Evolutionary conservation across 495 filamentous ascomycete genomes (phyloP).

Genomic region (Neurospora pannonica): DNA sequence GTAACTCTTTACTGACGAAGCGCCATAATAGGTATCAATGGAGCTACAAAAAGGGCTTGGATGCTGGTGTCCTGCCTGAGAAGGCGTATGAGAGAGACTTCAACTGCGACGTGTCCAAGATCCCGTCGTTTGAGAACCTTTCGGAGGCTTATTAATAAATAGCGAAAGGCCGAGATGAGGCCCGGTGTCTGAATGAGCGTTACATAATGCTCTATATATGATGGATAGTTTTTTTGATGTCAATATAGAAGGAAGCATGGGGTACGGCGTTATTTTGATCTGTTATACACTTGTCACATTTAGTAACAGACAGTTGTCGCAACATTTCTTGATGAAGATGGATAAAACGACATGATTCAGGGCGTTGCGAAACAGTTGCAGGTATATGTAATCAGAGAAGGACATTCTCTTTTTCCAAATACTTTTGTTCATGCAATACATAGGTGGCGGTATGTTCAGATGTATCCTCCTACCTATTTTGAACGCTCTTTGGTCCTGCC

Average conservation of each 20-base stretch:
- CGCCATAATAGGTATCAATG: slow-evolving; percentile 61
- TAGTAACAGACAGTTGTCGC: neutral
- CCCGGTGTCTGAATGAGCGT: neutral
- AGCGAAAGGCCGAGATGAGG: neutral
- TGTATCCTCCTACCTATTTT: too few relatives aligned
- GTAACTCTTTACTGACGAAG: slow-evolving; percentile 44
- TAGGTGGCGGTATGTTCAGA: neutral
- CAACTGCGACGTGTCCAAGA: slow-evolving; percentile 52
- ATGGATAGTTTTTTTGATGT: neutral
- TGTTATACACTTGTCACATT: neutral
- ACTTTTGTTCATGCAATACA: neutral
- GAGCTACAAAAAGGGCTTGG: slow-evolving; percentile 83
- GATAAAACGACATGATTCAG: too few relatives aligned
- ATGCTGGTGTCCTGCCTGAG: slow-evolving; percentile 70
- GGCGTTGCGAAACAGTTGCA: neutral
- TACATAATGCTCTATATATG: neutral
- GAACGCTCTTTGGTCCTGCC: too few relatives aligned
- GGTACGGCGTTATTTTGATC: neutral
- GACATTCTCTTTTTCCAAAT: neutral
- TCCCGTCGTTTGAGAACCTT: slow-evolving; percentile 61
- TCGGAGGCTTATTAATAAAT: slow-evolving; percentile 57
- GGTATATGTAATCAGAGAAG: neutral
- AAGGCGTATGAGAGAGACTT: slow-evolving; percentile 71
- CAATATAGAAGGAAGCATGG: neutral
- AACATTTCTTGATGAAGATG: too few relatives aligned